phyloP scores from a whole-genome alignment of 139 green algal species.

The Chlamydomonas sphaeroides region DNA sequence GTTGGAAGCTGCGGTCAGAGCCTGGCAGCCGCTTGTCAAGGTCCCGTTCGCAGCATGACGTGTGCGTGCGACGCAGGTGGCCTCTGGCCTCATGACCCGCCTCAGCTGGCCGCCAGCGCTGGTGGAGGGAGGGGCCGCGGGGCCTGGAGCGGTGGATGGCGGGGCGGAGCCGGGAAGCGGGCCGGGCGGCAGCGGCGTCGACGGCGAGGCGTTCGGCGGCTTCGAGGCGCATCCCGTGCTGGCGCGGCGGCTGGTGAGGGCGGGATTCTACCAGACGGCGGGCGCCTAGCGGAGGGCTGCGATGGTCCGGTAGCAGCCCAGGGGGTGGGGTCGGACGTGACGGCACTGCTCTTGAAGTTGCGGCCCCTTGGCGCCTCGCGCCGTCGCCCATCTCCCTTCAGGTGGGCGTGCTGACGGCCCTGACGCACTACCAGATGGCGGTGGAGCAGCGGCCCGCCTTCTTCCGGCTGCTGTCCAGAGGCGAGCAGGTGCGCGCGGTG shows the following conservation, averaged over 20 bases:
- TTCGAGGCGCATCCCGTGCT: slow-evolving; percentile 20
- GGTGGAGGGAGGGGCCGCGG: not conserved
- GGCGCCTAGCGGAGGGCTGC: too few relatives aligned
- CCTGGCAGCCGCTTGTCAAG: too few relatives aligned
- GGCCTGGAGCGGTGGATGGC: not conserved
- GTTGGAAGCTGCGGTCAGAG: too few relatives aligned
- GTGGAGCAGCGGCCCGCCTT: slow-evolving; percentile 24
- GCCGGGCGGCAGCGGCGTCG: too few relatives aligned
- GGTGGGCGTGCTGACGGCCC: slow-evolving; percentile 33
- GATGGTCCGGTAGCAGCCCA: too few relatives aligned
- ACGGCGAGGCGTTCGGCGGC: not conserved
- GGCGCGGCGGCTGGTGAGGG: slow-evolving; percentile 22
- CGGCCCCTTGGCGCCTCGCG: not conserved
- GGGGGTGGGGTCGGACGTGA: too few relatives aligned
- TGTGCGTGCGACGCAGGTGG: slow-evolving; percentile 16
- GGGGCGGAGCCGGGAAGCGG: too few relatives aligned
- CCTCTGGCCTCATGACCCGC: not conserved
- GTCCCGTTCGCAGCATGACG: too few relatives aligned
- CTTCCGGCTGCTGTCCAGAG: not conserved
- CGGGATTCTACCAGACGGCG: too few relatives aligned
- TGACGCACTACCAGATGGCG: slow-evolving; percentile 38
- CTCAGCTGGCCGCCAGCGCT: slow-evolving; percentile 25
- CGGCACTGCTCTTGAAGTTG: not conserved
- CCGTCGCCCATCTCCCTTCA: not conserved
- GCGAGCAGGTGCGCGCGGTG: too few relatives aligned